Evolutionary conservation across 2,329 filamentous ascomycete genomes (phyloP).

Genomic region (Claviceps africana): DNA sequence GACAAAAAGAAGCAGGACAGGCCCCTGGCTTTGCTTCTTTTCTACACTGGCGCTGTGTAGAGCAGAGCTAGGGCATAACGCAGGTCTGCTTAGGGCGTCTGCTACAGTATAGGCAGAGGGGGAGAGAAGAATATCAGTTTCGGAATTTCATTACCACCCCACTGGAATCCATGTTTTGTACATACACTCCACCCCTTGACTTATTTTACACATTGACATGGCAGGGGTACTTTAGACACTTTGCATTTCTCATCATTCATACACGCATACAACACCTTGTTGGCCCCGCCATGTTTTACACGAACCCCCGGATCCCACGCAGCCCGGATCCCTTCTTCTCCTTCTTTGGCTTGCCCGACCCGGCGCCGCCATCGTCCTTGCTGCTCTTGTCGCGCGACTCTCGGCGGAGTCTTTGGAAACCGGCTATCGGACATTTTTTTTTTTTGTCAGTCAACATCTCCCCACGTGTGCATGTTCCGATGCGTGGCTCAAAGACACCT

Average conservation of each 20-base stretch:
- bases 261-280: neutral
- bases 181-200: too few species aligned
- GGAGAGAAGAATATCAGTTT: too few species aligned
- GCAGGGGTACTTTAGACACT: too few species aligned
- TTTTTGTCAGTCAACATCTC: neutral
- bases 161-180: too few species aligned
- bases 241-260: constrained; percentile 3
- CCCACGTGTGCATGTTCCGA: neutral
- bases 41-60: too few species aligned
- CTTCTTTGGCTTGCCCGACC: constrained; percentile 17
- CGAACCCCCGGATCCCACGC: constrained; percentile 28
- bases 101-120: too few species aligned
- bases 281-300: constrained; percentile 8
- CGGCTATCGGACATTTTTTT: constrained; percentile 23
- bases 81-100: too few species aligned
- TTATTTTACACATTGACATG: too few species aligned
- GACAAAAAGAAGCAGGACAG: too few species aligned
- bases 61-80: too few species aligned
- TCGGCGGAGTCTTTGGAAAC: constrained; percentile 33
- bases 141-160: too few species aligned
- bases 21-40: too few species aligned
- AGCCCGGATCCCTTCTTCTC: constrained; percentile 24
- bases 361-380: constrained; percentile 25
- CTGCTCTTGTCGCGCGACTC: constrained; percentile 32
- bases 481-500: constrained; percentile 11